Base-by-base conservation (phyloP, 108 stramenopile species). In the Cyclotella baltica region DNA sequence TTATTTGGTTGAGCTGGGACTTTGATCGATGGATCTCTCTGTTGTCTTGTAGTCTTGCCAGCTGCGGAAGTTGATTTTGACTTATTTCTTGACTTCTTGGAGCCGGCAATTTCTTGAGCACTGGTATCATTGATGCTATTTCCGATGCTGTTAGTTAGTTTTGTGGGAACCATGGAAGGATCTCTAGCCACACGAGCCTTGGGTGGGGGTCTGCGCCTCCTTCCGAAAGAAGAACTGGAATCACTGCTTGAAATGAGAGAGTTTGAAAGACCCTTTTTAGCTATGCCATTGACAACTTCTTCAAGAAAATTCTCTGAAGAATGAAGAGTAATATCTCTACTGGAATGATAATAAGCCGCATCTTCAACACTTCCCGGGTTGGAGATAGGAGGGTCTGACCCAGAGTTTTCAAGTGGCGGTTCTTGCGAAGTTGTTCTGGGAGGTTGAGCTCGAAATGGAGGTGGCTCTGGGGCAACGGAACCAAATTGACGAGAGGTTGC, bases 311-410 rank as follows among this genome's bases (percentile, higher is more conserved):
- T 11, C 10, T 55, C 55, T 25, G n/a, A n/a, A 25, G 55, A 55
- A 3, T n/a, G 25, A 55, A 25, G 20, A 27, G 55, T 25, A 55
- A 55, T 55, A 33, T 61, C 59, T 61, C 31, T 13, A 34, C 31
- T 61, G 5, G 59, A 61, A 22, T 61, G 59, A 61, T 61, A 61
- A 15, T 61, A 61, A 34, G 31, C n/a, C n/a, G 33, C 31, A 13
- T 61, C 59, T 61, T 61, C 31, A n/a, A 61, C 34, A 13, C 59
- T 33, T 9, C 33, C 31, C n/a, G 59, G n/a, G 1, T 34, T 16
- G 0, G 59, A 13, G 34, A n/a, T 4, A 0, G 31, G 59, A 31
- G 31, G 59, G 40, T 43, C 40, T 43, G 40, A 43, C 40, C 10
- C 40, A 13, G 40, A 13, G 40, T 10, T 43, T 43, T 43, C 13